Evolutionary conservation across 257 asterid species (phyloP), one percentile per base, ranked within the genome.

Genomic region (Henckelia pumila): DNA sequence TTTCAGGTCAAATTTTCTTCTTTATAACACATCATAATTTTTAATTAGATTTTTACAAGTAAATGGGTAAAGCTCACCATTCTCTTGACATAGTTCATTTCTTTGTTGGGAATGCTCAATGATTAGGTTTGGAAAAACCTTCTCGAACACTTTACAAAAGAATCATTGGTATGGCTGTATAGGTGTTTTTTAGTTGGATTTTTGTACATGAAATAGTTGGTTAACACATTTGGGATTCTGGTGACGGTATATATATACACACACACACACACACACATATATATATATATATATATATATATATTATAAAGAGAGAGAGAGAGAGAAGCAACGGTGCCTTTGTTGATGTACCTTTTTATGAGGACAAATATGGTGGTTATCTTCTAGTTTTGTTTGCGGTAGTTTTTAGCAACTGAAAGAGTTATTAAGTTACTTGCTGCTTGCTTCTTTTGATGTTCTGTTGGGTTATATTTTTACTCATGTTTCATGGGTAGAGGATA

Each of bases 71-170:
- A 50, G 37, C 61, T 52, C 25, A 29, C 23, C 61, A 24, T 26
- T 72, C 20, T 58, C 24, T 16, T 22, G 61, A 69, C 49, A 33
- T 25, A 40, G 67, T 28, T n/a, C 17, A 14, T 28, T 59, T 37
- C 73, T 69, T 64, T 71, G 56, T 63, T 62, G 75, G 44, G 26
- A 8, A 25, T 71, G 69, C 22, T 52, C 24, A 33, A 52, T 14
- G 13, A 26, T 25, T 23, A 29, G 35, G 50, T 29, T 47, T 44
- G 69, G 60, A 50, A 52, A n/a, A 67, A 6, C 26, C 44, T n/a
- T 30, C 24, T 37, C 47, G 22, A n/a, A 60, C 1, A 40, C 47
- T 21, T 59, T 7, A 26, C 19, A 17, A 26, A 59, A 7, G 30
- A 59, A 59, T 60, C n/a, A 30, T 40, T 13, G 52, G 19, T 13